A percentile compares a stretch with the other conserved stretches of the same genome.
Conservation (phyloP, 1,284 basidiomycete genomes). For the Cutaneotrichosporon daszewskae region DNA sequence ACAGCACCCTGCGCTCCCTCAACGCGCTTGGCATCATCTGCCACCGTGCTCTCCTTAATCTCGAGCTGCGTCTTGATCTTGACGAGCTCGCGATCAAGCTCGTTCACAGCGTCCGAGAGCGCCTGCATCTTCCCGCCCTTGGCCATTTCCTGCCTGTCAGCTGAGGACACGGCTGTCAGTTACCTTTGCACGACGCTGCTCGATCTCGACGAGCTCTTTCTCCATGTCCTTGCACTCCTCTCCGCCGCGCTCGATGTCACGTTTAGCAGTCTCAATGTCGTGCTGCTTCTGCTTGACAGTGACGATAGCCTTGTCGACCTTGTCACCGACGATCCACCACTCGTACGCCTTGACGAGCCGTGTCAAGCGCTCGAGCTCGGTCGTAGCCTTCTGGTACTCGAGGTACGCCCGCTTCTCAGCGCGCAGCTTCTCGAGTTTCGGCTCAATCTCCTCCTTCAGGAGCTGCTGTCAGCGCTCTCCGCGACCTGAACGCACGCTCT, state of each 20-base stretch:
- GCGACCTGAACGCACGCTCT: constrained; percentile 47
- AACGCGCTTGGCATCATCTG: constrained; percentile 70
- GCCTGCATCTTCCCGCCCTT: constrained; percentile 76
- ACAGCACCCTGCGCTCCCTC: constrained; percentile 56
- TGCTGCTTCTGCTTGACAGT: constrained; percentile 38
- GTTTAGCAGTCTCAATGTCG: constrained; percentile 40
- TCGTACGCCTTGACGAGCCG: constrained; percentile 83
- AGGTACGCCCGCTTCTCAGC: constrained; percentile 85
- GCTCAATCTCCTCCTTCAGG: constrained; percentile 85
- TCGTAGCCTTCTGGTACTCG: constrained; percentile 81
- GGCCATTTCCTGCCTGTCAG: constrained; percentile 48
- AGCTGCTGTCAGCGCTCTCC: constrained; percentile 45
- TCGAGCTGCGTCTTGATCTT: constrained; percentile 84
- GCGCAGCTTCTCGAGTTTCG: constrained; percentile 87
- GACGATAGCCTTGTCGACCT: constrained; percentile 49
- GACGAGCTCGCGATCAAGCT: constrained; percentile 75
- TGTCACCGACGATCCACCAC: constrained; percentile 67
- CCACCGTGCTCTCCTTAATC: constrained; percentile 68
- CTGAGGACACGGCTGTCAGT: constrained; percentile 6
- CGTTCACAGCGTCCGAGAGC: constrained; percentile 70
- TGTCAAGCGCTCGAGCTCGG: constrained; percentile 84
- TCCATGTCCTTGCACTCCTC: constrained; percentile 53
- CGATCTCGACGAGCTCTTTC: constrained; percentile 59
- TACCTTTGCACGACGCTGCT: constrained; percentile 56
- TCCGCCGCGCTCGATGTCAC: constrained; percentile 49